Evolutionary conservation across 108 stramenopile genomes (phyloP).

Genomic region (Skeletonema costatum): DNA sequence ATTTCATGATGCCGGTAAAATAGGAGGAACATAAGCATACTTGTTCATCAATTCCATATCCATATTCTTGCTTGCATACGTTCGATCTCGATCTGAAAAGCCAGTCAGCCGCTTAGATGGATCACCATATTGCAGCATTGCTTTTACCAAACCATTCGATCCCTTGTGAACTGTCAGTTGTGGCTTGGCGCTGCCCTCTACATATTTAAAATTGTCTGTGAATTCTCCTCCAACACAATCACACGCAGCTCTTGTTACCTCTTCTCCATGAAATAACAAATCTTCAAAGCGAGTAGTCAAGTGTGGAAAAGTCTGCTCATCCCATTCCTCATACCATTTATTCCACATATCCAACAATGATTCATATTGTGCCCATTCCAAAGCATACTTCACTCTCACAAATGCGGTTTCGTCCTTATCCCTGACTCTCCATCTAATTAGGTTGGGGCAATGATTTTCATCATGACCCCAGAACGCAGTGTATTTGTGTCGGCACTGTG

Average conservation of each 20-base stretch:
- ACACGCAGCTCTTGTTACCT: constrained; percentile 65
- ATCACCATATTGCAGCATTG: constrained; percentile 82
- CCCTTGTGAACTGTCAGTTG: constrained; percentile 57
- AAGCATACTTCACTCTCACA: constrained; percentile 42
- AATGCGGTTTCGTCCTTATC: constrained; percentile 17
- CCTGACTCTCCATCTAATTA: constrained; percentile 44
- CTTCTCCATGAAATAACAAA: constrained; percentile 76
- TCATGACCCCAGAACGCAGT: constrained; percentile 51
- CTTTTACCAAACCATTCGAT: constrained; percentile 68
- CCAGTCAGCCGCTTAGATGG: constrained; percentile 56
- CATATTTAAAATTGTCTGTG: constrained; percentile 61
- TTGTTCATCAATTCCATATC: constrained; percentile 66
- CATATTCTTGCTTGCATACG: constrained; percentile 53
- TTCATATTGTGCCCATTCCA: constrained; percentile 32
- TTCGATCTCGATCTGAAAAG: constrained; percentile 66
- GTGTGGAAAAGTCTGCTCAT: constrained; percentile 65
- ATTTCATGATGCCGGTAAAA: not conserved
- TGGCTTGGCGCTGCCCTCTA: constrained; percentile 65
- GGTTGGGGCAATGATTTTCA: constrained; percentile 52
- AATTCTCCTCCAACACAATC: constrained; percentile 78
- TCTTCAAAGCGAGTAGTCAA: constrained; percentile 88
- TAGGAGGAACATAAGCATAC: constrained; percentile 30
- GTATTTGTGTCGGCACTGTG: constrained; percentile 56
- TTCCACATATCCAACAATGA: constrained; percentile 75
- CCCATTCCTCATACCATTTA: constrained; percentile 79